These are phyloP conservation scores for Raphanus raphanistrum DNA, from an alignment of 345 rosid species.

Conservation along the genomic window DNA sequence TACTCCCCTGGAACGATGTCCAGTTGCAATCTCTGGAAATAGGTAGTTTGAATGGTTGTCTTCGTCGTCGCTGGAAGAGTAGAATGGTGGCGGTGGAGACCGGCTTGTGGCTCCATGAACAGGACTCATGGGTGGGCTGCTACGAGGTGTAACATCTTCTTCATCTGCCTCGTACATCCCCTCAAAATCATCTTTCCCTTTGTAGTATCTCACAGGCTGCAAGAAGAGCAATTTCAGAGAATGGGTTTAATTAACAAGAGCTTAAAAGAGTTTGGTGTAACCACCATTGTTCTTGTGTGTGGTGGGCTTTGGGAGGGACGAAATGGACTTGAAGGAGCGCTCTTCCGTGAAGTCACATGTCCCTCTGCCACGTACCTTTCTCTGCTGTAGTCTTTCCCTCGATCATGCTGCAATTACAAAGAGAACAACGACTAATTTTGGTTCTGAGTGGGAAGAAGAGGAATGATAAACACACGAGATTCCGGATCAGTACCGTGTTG, in stretches of 20 bases:
- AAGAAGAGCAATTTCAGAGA: slow-evolving; percentile 1
- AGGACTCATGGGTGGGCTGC: slow-evolving; percentile 30
- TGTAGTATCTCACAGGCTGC: slow-evolving; percentile 19
- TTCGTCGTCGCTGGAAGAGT: slow-evolving; percentile 34
- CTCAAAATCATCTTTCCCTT: slow-evolving; percentile 22
- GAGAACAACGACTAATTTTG: background rate
- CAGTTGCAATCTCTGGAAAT: slow-evolving; percentile 30
- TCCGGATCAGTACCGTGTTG: slow-evolving; percentile 17
- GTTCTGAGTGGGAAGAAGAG: background rate
- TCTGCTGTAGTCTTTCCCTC: slow-evolving; percentile 30
- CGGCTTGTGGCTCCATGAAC: slow-evolving; percentile 19
- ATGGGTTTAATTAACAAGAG: background rate
- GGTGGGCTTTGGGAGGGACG: slow-evolving; percentile 34
- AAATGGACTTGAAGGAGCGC: slow-evolving; percentile 32
- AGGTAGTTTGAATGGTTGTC: slow-evolving; percentile 33
- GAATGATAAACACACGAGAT: background rate
- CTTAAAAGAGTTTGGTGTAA: background rate
- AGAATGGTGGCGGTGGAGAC: slow-evolving; percentile 30
- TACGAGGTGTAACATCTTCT: slow-evolving; percentile 28
- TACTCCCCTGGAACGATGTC: slow-evolving; percentile 26
- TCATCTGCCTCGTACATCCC: slow-evolving; percentile 40
- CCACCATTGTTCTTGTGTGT: slow-evolving; percentile 21
- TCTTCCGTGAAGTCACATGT: slow-evolving; percentile 7
- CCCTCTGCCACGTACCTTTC: slow-evolving; percentile 27
- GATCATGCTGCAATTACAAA: slow-evolving; percentile 22